Percentiles rank a stretch among this genome's conserved stretches.
Evolutionary conservation across 2,329 filamentous ascomycete species (phyloP).

Genomic region (Teratosphaeria gauchensis): DNA sequence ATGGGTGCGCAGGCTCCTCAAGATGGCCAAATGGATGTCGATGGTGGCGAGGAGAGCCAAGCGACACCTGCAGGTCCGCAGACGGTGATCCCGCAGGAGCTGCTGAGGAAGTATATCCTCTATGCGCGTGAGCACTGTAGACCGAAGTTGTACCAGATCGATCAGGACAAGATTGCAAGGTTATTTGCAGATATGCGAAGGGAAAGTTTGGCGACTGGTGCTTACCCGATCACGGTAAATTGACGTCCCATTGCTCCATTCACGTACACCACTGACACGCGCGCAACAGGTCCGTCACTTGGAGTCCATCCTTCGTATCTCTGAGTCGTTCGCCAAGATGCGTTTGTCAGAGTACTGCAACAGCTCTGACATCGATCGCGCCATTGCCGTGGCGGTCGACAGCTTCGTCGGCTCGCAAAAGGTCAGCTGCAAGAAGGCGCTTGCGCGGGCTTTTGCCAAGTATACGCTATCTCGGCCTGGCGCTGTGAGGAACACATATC

Average conservation of each 20-base stretch:
- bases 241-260: slow-evolving; percentile 11
- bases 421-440: slow-evolving; percentile 92
- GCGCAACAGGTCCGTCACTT: slow-evolving; percentile 73
- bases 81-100: slow-evolving; percentile 77
- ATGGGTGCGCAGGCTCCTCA: slow-evolving; percentile 26
- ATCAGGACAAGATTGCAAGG: slow-evolving; percentile 90
- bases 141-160: slow-evolving; percentile 93
- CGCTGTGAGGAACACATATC: not conserved
- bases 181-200: slow-evolving; percentile 94
- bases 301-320: slow-evolving; percentile 93
- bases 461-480: slow-evolving; percentile 44
- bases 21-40: slow-evolving; percentile 52
- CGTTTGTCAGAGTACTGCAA: slow-evolving; percentile 93
- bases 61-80: slow-evolving; percentile 32
- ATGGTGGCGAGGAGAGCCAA: slow-evolving; percentile 35
- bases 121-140: slow-evolving; percentile 83
- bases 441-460: slow-evolving; percentile 91
- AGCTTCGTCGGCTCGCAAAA: slow-evolving; percentile 96
- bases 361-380: slow-evolving; percentile 83
- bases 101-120: slow-evolving; percentile 91
- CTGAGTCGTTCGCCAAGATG: slow-evolving; percentile 94
- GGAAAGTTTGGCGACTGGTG: slow-evolving; percentile 85
- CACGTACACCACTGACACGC: slow-evolving; percentile 10
- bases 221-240: slow-evolving; percentile 93
- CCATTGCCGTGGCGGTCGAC: slow-evolving; percentile 92